A percentile compares a stretch with the other conserved stretches of the same genome.
phyloP scores from a whole-genome alignment of 1,139 yeast species.

The Geotrichum carabidarum region DNA sequence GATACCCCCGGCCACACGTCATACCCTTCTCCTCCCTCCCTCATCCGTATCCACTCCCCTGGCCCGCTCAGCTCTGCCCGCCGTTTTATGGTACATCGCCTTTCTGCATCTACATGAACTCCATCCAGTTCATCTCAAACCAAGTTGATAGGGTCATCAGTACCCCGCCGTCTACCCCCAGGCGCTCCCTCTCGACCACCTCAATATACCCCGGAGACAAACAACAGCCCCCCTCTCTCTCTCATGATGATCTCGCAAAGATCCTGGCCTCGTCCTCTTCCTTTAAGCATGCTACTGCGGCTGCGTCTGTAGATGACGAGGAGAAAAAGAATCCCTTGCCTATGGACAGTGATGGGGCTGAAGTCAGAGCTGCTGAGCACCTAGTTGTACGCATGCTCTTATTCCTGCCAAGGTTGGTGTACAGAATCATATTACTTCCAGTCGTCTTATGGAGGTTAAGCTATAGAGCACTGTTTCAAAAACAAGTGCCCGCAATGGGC shows the following conservation, averaged over 20 bases:
- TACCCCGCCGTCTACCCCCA: conserved; percentile 22
- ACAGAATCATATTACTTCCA: not conserved
- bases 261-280: not conserved
- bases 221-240: not conserved
- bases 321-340: not conserved
- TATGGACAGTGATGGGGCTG: not conserved
- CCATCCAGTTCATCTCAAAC: conserved; percentile 33
- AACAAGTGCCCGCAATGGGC: too few species aligned
- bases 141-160: conserved; percentile 34
- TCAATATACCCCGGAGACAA: conserved; percentile 1
- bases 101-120: conserved; percentile 27
- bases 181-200: conserved; percentile 12
- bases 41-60: too few species aligned
- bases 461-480: too few species aligned
- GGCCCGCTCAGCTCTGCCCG: too few species aligned
- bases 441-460: not conserved
- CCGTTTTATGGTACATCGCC: too few species aligned
- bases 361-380: conserved; percentile 1
- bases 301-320: too few species aligned
- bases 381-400: not conserved
- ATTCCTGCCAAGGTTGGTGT: conserved; percentile 8
- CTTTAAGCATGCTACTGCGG: too few species aligned
- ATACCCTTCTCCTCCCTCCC: too few species aligned
- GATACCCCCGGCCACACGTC: too few species aligned
- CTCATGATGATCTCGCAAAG: not conserved